Evolutionary conservation across 2,329 filamentous ascomycete species (phyloP).

Genomic region (Gnomoniopsis sp.): DNA sequence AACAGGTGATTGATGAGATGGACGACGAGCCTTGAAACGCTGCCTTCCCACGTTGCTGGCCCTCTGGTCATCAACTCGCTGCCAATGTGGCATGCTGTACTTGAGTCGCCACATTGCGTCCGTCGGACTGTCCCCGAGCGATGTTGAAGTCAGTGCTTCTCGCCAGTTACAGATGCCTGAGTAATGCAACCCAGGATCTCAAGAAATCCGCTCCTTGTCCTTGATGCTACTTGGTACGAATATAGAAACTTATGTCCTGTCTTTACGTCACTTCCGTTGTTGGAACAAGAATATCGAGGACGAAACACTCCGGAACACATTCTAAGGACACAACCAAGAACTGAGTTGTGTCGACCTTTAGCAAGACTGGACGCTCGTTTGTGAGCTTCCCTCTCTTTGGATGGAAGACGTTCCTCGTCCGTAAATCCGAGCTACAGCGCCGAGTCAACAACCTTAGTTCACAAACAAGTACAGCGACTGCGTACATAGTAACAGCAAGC

Average conservation of each 20-base stretch:
- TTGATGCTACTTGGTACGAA: background rate
- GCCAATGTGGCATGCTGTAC: background rate
- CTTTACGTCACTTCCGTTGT: conserved; percentile 7
- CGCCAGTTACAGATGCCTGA: conserved; percentile 8
- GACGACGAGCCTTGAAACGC: background rate
- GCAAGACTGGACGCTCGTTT: background rate
- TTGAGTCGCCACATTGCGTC: conserved; percentile 9
- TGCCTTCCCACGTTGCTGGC: background rate
- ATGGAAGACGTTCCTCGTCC: background rate
- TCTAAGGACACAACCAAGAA: background rate
- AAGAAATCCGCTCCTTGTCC: conserved; percentile 7
- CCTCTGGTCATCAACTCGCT: background rate
- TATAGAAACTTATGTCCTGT: background rate
- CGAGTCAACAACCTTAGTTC: conserved; percentile 9
- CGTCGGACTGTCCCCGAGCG: conserved; percentile 14
- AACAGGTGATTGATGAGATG: background rate
- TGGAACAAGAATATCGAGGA: background rate
- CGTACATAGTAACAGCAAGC: conserved; percentile 1
- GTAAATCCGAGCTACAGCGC: conserved; percentile 8
- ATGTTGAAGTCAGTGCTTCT: conserved; percentile 3
- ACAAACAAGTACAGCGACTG: background rate
- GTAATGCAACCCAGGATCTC: conserved; percentile 1
- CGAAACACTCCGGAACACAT: background rate
- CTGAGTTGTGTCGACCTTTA: background rate
- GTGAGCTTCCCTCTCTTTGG: conserved; percentile 3